Conservation (phyloP, 192 early-diverging fungal species). For the Backusella australiensis region DNA sequence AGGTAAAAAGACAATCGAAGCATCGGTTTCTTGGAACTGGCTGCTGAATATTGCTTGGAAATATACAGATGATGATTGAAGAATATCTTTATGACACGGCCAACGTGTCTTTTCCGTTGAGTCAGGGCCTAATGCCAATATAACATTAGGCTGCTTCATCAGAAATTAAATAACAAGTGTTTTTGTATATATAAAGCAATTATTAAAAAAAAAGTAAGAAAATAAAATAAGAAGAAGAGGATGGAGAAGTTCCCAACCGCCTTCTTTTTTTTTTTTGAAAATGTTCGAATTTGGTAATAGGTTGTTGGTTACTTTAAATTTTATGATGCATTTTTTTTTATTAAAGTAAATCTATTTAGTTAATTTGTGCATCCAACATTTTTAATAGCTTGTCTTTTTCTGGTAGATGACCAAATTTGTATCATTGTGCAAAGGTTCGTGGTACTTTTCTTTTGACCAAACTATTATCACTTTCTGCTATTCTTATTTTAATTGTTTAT, state of each 20-base stretch:
- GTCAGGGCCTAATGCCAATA: slow-evolving; percentile 14
- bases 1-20: slow-evolving; percentile 21
- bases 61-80: slow-evolving; percentile 18
- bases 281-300: neutral
- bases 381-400: slow-evolving; percentile 1
- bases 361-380: neutral
- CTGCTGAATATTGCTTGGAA: slow-evolving; percentile 29
- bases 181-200: neutral
- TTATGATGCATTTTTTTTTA: neutral
- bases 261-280: neutral
- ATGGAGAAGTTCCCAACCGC: neutral
- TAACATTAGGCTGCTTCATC: slow-evolving; percentile 12
- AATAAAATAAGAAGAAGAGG: neutral
- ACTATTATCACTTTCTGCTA: neutral
- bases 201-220: neutral
- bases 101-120: slow-evolving; percentile 3
- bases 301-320: neutral
- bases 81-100: slow-evolving; percentile 16
- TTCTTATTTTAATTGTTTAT: neutral
- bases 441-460: neutral
- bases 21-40: slow-evolving; percentile 22
- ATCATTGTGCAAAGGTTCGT: neutral
- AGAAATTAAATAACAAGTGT: neutral
- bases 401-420: neutral
- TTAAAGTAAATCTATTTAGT: neutral